Conservation (phyloP, 192 early-diverging fungal genomes). For the Physocladia obscura region DNA sequence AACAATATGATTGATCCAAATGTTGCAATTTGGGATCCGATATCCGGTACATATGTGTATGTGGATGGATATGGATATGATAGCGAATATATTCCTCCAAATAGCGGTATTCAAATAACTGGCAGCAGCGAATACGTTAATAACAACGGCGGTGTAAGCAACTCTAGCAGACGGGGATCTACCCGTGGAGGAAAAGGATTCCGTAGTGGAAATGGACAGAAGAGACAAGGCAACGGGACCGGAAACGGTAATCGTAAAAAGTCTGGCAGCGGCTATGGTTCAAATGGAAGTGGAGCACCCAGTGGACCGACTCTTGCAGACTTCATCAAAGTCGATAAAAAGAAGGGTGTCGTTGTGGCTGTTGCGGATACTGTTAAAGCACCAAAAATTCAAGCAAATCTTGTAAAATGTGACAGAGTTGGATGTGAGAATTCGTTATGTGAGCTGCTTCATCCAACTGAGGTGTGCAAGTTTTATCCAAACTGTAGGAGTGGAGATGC, state of each 20-base stretch:
- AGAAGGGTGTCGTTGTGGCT: constrained; percentile 15
- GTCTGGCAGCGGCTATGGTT: too few species aligned
- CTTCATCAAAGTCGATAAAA: constrained; percentile 23
- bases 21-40: constrained; percentile 8
- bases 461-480: too few species aligned
- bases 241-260: neutral
- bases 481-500: too few species aligned
- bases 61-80: neutral
- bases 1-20: too few species aligned
- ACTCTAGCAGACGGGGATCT: neutral
- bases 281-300: too few species aligned
- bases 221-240: neutral
- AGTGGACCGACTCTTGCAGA: constrained; percentile 15
- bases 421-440: too few species aligned
- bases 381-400: too few species aligned
- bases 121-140: neutral
- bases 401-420: too few species aligned
- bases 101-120: neutral
- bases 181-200: too few species aligned
- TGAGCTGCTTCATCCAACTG: too few species aligned
- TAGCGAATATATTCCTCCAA: too few species aligned
- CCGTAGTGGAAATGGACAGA: neutral
- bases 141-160: neutral
- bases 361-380: too few species aligned
- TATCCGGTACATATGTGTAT: neutral